A percentile compares a stretch with the other conserved stretches of the same genome.
Evolutionary conservation across 2,329 filamentous ascomycete genomes (phyloP).

Genomic region (Colletotrichum liriopes): DNA sequence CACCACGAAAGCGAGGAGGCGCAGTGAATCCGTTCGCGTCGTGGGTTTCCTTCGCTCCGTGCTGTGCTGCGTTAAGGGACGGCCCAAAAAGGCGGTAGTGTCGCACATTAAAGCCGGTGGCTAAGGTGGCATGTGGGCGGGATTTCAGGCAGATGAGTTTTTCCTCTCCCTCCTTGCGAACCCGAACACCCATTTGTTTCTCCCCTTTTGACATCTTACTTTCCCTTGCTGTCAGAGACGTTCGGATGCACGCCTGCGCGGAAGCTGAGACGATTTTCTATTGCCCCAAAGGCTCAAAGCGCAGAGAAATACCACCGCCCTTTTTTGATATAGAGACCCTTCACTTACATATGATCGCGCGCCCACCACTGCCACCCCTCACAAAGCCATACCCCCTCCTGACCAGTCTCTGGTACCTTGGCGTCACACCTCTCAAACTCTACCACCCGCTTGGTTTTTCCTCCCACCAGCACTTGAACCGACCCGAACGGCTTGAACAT

Average conservation of each 20-base stretch:
- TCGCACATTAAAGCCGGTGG: slow-evolving; percentile 16
- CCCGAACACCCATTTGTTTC: slow-evolving; percentile 9
- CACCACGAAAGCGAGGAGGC: slow-evolving; percentile 40
- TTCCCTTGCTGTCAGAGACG: slow-evolving; percentile 10
- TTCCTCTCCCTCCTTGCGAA: slow-evolving; percentile 2
- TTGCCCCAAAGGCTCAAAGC: slow-evolving; percentile 1
- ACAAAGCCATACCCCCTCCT: slow-evolving; percentile 28
- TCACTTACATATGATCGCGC: slow-evolving; percentile 25
- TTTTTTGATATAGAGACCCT: slow-evolving; percentile 5
- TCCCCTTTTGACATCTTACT: slow-evolving; percentile 1
- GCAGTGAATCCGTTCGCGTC: slow-evolving; percentile 35
- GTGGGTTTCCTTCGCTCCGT: slow-evolving; percentile 6
- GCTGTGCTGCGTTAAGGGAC: background rate
- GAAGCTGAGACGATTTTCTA: background rate
- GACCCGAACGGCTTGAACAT: slow-evolving; percentile 9
- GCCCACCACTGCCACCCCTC: slow-evolving; percentile 28
- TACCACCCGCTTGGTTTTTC: slow-evolving; percentile 26
- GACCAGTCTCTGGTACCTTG: slow-evolving; percentile 16
- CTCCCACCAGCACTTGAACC: background rate
- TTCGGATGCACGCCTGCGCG: background rate
- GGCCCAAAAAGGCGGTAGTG: slow-evolving; percentile 9
- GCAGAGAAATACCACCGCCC: slow-evolving; percentile 11
- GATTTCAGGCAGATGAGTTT: slow-evolving; percentile 15
- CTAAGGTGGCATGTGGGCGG: slow-evolving; percentile 28
- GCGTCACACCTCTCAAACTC: slow-evolving; percentile 40